Base-by-base conservation (phyloP, 2,329 filamentous ascomycete species). In the Trichoderma hamatum region DNA sequence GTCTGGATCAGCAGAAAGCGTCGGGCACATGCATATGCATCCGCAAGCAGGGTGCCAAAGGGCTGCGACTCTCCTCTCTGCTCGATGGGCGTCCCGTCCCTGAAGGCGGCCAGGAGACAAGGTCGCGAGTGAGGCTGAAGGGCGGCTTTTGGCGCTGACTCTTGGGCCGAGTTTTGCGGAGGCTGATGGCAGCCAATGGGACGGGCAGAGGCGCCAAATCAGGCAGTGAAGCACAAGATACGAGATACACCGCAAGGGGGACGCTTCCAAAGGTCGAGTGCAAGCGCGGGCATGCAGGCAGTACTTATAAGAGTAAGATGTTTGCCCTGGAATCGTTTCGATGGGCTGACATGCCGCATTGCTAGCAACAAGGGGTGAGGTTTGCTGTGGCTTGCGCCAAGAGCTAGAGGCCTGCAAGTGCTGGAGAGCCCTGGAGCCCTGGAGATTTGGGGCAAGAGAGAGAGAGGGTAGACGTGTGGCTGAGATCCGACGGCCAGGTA, bases 281-380 rank as follows among this genome's bases (percentile, higher is more conserved):
- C 46, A 21, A 43, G 46, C 24, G 62, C 26, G 21, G 62, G 14
- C 5, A 39, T 34, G 49, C 30, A 24, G 28, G 24, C 24, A 7
- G 16, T n/a, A 55, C 52, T 55, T 58, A 30, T 39, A 34, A 64
- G 63, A 51, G 67, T 59, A 32, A 64, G 67, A 69, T 52, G 52
- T 67, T 67, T 34, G 39, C 65, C 55, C 60, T 61, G 55, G 46
- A 56, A 61, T 52, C 28, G 26, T 34, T 32, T 56, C 28, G 10
- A 51, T 59, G 63, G 63, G 63, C 63, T 67, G 63, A 54, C 46
- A 43, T 43, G 32, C 34, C 24, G 28, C 34, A 14, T 21, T 9
- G 28, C 6, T 19, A 28, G n/a, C 24, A 43, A 32, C 46, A 56
- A 61, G 36, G 55, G 63, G 63, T 13, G 63, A 39, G 28, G 28